These are phyloP conservation scores for Senna siamea DNA, from an alignment of 306 rosid species.

Conservation along the genomic window DNA sequence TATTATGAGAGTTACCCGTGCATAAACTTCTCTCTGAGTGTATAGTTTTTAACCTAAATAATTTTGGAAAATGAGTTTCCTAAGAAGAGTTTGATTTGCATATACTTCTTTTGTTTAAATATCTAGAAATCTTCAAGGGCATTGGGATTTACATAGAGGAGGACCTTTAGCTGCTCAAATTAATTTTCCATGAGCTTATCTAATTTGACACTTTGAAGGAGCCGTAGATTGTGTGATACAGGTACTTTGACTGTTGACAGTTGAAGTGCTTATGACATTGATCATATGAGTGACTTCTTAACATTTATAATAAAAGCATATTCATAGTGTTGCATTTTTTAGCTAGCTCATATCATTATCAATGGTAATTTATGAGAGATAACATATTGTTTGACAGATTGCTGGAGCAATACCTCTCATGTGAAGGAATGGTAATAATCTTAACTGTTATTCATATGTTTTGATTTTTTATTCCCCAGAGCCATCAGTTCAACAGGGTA, in stretches of 20 bases:
- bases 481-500: slow-evolving; percentile 8
- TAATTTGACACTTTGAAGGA: background rate
- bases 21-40: slow-evolving; percentile 21
- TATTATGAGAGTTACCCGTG: background rate
- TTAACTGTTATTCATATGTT: slow-evolving; percentile 25
- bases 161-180: background rate
- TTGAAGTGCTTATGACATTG: background rate
- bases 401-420: slow-evolving; percentile 76
- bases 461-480: slow-evolving; percentile 22
- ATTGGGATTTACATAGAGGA: slow-evolving; percentile 4
- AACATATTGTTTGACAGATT: slow-evolving; percentile 62
- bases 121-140: slow-evolving; percentile 21
- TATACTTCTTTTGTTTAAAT: slow-evolving; percentile 11
- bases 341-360: background rate
- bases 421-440: slow-evolving; percentile 74
- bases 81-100: slow-evolving; percentile 4
- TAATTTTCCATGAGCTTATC: slow-evolving; percentile 9
- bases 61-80: slow-evolving; percentile 10
- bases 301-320: slow-evolving; percentile 22
- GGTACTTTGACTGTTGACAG: background rate
- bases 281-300: slow-evolving; percentile 12
- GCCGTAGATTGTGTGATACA: slow-evolving; percentile 4
- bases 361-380: slow-evolving; percentile 38
- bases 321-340: background rate
- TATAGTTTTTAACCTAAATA: background rate